Evolutionary conservation across 768 basidiomycete species (phyloP).

Genomic region (Kwoniella mangroviensis): DNA sequence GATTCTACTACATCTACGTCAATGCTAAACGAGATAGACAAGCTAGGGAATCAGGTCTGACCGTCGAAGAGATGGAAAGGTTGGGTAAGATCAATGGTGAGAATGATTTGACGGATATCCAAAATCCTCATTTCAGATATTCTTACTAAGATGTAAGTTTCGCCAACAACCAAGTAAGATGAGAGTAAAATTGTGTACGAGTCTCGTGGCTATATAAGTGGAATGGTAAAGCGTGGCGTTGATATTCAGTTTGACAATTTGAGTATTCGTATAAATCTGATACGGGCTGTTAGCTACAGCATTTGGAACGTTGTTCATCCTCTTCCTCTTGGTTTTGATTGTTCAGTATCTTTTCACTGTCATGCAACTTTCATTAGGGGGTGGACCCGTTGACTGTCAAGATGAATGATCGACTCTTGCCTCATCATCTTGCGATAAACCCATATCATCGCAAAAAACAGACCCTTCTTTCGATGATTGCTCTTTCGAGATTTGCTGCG

Average conservation of each 20-base stretch:
- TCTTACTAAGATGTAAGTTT: not conserved
- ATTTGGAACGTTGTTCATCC: no score
- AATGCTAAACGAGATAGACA: constrained; percentile 7
- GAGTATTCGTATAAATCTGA: not conserved
- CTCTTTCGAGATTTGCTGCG: not conserved
- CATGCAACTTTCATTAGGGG: no score
- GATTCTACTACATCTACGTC: constrained; percentile 18
- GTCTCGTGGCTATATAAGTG: not conserved
- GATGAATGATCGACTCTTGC: not conserved
- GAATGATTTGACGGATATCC: constrained; percentile 20
- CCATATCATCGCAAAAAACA: not conserved
- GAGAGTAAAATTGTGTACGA: no score
- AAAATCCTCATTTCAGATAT: constrained; percentile 20
- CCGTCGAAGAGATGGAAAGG: constrained; percentile 11
- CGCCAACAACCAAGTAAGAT: no score
- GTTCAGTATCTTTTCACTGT: no score
- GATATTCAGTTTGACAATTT: not conserved
- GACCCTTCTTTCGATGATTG: not conserved
- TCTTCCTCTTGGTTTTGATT: no score
- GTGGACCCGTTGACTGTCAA: not conserved
- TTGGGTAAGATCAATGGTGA: constrained; percentile 16
- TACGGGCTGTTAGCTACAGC: not conserved
- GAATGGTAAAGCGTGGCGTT: not conserved
- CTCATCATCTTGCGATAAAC: not conserved
- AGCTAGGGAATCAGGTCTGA: constrained; percentile 5